Conservation (phyloP, 345 rosid species). For the Euphorbia lathyris region DNA sequence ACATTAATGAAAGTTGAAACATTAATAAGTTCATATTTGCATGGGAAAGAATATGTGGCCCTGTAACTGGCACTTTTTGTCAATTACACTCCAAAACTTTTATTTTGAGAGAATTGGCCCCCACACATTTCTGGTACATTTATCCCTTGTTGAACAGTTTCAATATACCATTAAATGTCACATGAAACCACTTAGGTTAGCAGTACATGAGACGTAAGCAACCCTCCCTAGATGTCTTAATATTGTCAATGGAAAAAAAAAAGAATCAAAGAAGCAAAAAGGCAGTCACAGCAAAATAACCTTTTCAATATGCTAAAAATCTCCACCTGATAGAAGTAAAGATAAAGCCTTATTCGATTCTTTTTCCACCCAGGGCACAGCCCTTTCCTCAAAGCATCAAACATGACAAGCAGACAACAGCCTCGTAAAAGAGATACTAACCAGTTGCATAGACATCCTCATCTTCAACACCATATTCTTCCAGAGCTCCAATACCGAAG, state of each 20-base stretch:
- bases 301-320: neutral
- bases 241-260: neutral
- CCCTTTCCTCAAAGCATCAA: neutral
- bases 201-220: neutral
- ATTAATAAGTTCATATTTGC: neutral
- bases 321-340: neutral
- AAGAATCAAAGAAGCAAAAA: neutral
- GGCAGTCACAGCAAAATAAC: neutral
- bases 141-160: neutral
- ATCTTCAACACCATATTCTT: slow-evolving; percentile 93
- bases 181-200: neutral
- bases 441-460: slow-evolving; percentile 83
- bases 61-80: neutral
- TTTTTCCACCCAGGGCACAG: neutral
- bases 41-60: neutral
- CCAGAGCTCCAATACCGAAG: slow-evolving; percentile 99
- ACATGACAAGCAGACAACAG: neutral
- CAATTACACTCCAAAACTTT: neutral
- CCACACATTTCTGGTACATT: neutral
- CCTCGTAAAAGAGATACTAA: slow-evolving; percentile 26
- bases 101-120: neutral
- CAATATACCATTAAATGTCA: neutral
- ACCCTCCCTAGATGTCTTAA: neutral
- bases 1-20: neutral
- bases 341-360: neutral